Percentiles rank a stretch among this genome's conserved stretches.
These are phyloP conservation scores for Hippophae gyantsensis DNA, from an alignment of 306 rosid species.

Conservation along the genomic window DNA sequence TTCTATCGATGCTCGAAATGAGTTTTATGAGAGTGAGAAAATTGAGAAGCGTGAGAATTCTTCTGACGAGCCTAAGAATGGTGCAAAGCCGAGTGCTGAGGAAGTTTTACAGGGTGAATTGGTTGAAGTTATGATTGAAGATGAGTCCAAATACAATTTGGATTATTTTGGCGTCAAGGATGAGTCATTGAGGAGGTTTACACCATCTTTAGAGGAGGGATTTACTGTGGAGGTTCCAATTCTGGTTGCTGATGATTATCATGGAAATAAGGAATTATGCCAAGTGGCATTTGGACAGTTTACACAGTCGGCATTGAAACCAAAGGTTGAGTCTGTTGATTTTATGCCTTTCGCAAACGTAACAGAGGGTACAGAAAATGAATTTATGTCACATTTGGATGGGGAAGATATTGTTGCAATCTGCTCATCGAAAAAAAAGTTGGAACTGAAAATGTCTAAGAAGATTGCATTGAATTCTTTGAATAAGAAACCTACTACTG, in stretches of 20 bases:
- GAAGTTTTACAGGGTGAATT: conserved; percentile 5
- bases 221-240: conserved; percentile 21
- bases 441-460: conserved; percentile 66
- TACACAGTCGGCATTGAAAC: conserved; percentile 31
- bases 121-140: conserved; percentile 18
- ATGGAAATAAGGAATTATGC: conserved; percentile 12
- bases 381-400: conserved; percentile 18
- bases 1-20: conserved; percentile 19
- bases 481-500: conserved; percentile 54
- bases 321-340: conserved; percentile 20
- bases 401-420: conserved; percentile 23
- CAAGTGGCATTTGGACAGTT: conserved; percentile 28
- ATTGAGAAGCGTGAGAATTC: conserved; percentile 12
- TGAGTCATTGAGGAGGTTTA: conserved; percentile 14
- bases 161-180: conserved; percentile 14
- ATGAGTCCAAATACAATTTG: conserved; percentile 3
- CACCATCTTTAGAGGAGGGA: conserved; percentile 14
- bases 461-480: conserved; percentile 28
- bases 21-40: conserved; percentile 17
- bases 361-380: conserved; percentile 17
- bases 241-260: conserved; percentile 5
- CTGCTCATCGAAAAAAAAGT: conserved; percentile 30
- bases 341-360: conserved; percentile 9
- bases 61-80: conserved; percentile 8
- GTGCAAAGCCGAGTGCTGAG: conserved; percentile 5